phyloP scores from a whole-genome alignment of 2,329 filamentous ascomycete genomes.

The Epichloe sylvatica region DNA sequence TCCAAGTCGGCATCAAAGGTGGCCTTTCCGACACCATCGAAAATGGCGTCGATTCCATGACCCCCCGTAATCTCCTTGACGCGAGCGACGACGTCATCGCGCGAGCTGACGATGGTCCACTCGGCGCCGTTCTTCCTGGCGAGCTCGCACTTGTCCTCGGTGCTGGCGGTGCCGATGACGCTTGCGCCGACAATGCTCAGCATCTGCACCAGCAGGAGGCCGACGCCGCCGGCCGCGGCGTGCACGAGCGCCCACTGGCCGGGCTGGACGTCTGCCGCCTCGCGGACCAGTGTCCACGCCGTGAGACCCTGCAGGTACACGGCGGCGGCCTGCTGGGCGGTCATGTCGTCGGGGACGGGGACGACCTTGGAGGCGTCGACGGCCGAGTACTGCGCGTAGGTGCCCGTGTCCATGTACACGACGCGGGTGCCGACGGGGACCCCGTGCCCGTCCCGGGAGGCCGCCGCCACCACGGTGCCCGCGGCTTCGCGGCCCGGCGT shows the following conservation, averaged over 20 bases:
- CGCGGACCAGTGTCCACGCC: constrained; percentile 63
- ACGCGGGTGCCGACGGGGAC: constrained; percentile 56
- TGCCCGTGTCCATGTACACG: constrained; percentile 44
- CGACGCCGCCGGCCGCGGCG: constrained; percentile 74
- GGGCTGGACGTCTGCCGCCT: constrained; percentile 59
- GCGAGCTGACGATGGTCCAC: constrained; percentile 53
- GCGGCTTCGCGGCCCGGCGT: constrained; percentile 68
- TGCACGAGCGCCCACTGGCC: constrained; percentile 76
- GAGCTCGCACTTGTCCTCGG: constrained; percentile 55
- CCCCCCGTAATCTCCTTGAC: constrained; percentile 59
- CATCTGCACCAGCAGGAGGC: constrained; percentile 61
- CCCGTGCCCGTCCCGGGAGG: constrained; percentile 27
- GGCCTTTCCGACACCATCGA: constrained; percentile 72
- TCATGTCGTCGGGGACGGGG: constrained; percentile 49
- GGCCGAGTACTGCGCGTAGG: constrained; percentile 44
- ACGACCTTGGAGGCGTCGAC: constrained; percentile 40
- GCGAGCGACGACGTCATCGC: constrained; percentile 41
- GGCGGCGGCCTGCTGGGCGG: constrained; percentile 50
- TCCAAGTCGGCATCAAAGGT: constrained; percentile 73
- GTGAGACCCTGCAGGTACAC: constrained; percentile 71
- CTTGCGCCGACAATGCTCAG: constrained; percentile 58
- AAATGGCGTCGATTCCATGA: constrained; percentile 61
- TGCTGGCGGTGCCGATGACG: constrained; percentile 67
- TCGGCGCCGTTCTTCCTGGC: constrained; percentile 59
- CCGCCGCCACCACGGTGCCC: constrained; percentile 46